Evolutionary conservation across 768 basidiomycete species (phyloP).

Genomic region (Rubroboletus satanas): DNA sequence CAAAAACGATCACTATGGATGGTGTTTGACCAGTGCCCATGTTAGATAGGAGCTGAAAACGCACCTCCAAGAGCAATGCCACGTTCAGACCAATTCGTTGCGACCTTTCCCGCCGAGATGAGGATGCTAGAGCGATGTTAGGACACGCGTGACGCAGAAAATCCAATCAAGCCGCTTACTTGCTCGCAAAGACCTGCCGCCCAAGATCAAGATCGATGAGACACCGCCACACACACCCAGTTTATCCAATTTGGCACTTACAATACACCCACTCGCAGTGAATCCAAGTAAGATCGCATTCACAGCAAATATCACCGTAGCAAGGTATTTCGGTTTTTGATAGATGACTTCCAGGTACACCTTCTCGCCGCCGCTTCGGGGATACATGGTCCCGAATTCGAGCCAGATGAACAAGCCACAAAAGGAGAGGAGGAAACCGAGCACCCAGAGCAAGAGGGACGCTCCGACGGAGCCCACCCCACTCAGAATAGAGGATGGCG

Average conservation of each 20-base stretch:
- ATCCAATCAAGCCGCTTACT: background rate
- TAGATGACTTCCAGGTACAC: slow-evolving; percentile 59
- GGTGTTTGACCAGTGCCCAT: background rate
- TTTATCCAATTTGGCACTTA: slow-evolving; percentile 22
- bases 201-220: background rate
- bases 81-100: slow-evolving; percentile 51
- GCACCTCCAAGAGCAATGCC: slow-evolving; percentile 57
- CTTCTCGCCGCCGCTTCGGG: slow-evolving; percentile 59
- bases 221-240: background rate
- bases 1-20: slow-evolving; percentile 45
- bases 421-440: slow-evolving; percentile 54
- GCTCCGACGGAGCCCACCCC: slow-evolving; percentile 60
- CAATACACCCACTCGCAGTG: slow-evolving; percentile 44
- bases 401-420: slow-evolving; percentile 63
- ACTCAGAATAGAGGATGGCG: slow-evolving; percentile 53
- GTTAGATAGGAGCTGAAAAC: background rate
- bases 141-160: too few species aligned
- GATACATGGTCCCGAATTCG: slow-evolving; percentile 32
- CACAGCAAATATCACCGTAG: slow-evolving; percentile 46
- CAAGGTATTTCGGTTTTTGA: slow-evolving; percentile 42
- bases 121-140: too few species aligned
- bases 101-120: slow-evolving; percentile 37
- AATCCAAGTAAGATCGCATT: slow-evolving; percentile 46
- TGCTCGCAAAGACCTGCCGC: too few species aligned
- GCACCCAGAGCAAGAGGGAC: slow-evolving; percentile 59